A percentile compares a stretch with the other conserved stretches of the same genome.
phyloP scores from a whole-genome alignment of 768 basidiomycete species.

The Phlegmacium glaucopus region DNA sequence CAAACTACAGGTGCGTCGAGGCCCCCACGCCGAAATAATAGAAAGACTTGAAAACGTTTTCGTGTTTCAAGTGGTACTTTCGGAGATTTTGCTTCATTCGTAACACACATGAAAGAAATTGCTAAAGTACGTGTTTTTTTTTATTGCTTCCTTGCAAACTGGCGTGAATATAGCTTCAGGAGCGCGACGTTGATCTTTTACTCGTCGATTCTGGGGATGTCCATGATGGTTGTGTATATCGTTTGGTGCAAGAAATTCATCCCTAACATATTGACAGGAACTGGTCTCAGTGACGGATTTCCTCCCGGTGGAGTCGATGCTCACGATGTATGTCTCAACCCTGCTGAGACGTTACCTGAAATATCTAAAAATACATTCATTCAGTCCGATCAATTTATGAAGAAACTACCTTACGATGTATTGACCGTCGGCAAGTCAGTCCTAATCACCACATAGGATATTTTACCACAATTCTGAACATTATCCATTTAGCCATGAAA shows the following conservation, averaged over 20 bases:
- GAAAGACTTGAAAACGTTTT: conserved; percentile 8
- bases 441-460: neutral
- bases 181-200: conserved; percentile 78
- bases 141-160: neutral
- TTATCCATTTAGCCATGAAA: conserved; percentile 57
- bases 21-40: neutral
- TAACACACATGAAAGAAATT: conserved; percentile 73
- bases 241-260: neutral
- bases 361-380: neutral
- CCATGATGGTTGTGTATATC: conserved; percentile 53
- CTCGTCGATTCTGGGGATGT: conserved; percentile 81
- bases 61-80: conserved; percentile 29
- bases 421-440: conserved; percentile 82
- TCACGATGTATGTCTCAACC: conserved; percentile 54
- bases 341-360: neutral
- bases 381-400: conserved; percentile 73
- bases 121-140: conserved; percentile 42
- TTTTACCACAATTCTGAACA: neutral
- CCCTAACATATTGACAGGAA: conserved; percentile 40
- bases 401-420: conserved; percentile 74
- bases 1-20: conserved; percentile 48
- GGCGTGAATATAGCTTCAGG: conserved; percentile 22
- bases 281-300: conserved; percentile 75
- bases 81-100: conserved; percentile 86
- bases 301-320: conserved; percentile 68